Evolutionary conservation across 306 rosid species (phyloP), one percentile per base, ranked within the genome.

Genomic region (Pyrus pyrifolia): DNA sequence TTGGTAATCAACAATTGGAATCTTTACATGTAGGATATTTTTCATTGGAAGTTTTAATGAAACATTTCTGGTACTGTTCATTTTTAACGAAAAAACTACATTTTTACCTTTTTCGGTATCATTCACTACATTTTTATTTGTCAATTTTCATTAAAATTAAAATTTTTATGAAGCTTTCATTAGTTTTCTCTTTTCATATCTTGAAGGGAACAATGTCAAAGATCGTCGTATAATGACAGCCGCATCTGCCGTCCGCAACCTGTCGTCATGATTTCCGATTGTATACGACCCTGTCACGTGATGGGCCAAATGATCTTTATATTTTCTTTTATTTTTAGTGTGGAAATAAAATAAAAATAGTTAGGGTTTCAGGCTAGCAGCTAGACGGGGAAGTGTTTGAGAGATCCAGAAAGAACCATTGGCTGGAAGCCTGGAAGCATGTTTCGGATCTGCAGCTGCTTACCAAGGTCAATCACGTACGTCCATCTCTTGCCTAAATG

Each of bases 221-320:
- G 38, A 33, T 33, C 0, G 2, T 33, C 8, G 40, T 6, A 1
- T 1, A 35, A 35, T 35, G 8, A 35, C 40, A 35, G 40, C 40
- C 40, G 8, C 8, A 2, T 35, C 40, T 0, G 40, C 40, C 8
- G 40, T 6, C 40, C 8, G 40, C 40, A 1, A 6, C 40, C 2
- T 6, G 40, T 35, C 55, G 31, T 38, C 65, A 66, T 46, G 7
- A 30, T 5, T 5, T 12, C 75, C 70, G 49, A 65, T 44, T 33
- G 22, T 8, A 52, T 27, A 8, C 42, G 44, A 75, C 75, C 45
- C 31, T 30, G 76, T 85, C 85, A 81, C 81, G 76, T 27, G 42
- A 38, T 38, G 42, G 42, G 42, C 42, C 42, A 38, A 1, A 38
- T 38, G 1, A 7, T 38, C 42, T 30, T 7, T 33, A 31, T 6